A percentile compares a stretch with the other conserved stretches of the same genome.
Conservation (phyloP, 129 eudicot species). For the Centella asiatica region DNA sequence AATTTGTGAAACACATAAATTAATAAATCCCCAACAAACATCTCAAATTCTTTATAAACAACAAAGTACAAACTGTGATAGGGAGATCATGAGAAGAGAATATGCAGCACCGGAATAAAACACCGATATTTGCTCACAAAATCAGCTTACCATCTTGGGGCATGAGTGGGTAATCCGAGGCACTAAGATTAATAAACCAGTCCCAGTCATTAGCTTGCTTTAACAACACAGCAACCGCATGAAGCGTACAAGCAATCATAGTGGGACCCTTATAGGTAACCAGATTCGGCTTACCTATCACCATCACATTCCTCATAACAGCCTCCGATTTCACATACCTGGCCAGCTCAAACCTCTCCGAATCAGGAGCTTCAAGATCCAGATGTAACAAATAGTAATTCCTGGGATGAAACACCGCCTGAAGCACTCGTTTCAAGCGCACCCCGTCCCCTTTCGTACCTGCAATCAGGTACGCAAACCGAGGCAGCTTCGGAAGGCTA, state of each 20-base stretch:
- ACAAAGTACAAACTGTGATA: neutral
- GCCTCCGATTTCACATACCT: conserved; percentile 4
- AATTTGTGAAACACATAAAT: neutral
- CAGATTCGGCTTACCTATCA: conserved; percentile 16
- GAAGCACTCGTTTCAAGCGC: conserved; percentile 6
- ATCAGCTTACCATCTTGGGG: conserved; percentile 31
- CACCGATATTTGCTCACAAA: neutral
- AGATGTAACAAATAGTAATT: conserved; percentile 11
- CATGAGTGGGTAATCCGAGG: conserved; percentile 36
- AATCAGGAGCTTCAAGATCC: conserved; percentile 7
- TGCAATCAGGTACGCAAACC: conserved; percentile 5
- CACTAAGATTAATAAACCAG: conserved; percentile 39
- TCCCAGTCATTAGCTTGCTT: conserved; percentile 30
- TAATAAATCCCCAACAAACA: neutral
- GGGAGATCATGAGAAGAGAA: too few species aligned
- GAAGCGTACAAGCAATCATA: conserved; percentile 33
- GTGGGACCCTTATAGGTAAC: conserved; percentile 37
- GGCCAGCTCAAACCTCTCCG: conserved; percentile 4
- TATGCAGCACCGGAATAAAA: neutral
- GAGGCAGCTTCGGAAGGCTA: conserved; percentile 1
- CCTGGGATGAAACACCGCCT: conserved; percentile 10
- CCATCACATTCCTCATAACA: conserved; percentile 6
- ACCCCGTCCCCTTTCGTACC: conserved; percentile 8
- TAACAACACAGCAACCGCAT: conserved; percentile 34
- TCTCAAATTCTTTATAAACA: neutral